Evolutionary conservation across 441 rosid species (phyloP).

Genomic region (Oxalis stricta): DNA sequence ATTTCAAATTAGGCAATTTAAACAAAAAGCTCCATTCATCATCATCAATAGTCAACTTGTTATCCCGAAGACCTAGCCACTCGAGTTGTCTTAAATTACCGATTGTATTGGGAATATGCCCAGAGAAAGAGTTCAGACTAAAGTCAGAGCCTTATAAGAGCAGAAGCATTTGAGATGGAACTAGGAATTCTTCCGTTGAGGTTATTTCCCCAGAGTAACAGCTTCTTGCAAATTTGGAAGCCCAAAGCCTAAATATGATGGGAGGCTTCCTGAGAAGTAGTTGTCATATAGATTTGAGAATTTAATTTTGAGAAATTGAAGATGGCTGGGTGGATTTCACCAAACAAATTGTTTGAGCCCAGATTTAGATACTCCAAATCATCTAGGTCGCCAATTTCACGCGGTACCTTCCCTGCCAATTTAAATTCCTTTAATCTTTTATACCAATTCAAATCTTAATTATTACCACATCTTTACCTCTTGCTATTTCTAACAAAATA

Average conservation of each 20-base stretch:
- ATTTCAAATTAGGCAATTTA: neutral
- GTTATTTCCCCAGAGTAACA: neutral
- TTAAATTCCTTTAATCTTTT: no score
- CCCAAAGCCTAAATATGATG: neutral
- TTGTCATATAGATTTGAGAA: no score
- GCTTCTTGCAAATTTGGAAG: neutral
- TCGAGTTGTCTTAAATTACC: neutral
- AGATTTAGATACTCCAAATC: no score
- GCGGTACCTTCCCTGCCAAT: neutral
- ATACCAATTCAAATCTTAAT: no score
- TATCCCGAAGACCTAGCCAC: neutral
- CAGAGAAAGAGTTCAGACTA: neutral
- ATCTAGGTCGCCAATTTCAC: constrained; percentile 1
- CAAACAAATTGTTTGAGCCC: neutral
- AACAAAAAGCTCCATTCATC: neutral
- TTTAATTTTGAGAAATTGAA: neutral
- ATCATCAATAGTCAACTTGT: neutral
- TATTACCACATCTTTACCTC: no score
- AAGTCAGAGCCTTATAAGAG: neutral
- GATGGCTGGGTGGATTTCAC: neutral
- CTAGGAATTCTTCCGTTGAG: neutral
- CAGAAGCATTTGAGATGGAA: neutral
- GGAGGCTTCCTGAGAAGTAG: neutral
- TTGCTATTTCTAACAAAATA: no score
- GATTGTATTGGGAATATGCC: neutral